Conservation (phyloP, 257 asterid species). For the Echites panduratus region DNA sequence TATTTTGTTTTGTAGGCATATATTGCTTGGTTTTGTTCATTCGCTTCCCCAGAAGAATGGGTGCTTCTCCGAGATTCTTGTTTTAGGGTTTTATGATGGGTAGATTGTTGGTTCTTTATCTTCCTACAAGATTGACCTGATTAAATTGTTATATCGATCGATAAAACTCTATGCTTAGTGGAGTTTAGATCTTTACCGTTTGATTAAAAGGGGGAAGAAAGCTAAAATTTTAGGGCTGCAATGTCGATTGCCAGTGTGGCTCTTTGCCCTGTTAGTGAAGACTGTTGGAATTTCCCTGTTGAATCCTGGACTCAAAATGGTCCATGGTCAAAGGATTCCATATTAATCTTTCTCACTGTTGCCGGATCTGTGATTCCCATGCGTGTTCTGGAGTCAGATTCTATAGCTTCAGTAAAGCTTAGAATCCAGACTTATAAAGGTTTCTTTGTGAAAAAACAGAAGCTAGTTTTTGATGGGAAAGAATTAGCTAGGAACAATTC, state of each 20-base stretch:
- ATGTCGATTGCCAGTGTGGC: slow-evolving; percentile 77
- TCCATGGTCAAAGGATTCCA: slow-evolving; percentile 45
- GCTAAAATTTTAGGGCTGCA: slow-evolving; percentile 28
- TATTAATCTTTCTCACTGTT: slow-evolving; percentile 54
- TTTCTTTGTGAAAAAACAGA: slow-evolving; percentile 61
- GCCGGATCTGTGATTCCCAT: slow-evolving; percentile 62
- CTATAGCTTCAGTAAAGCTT: slow-evolving; percentile 72
- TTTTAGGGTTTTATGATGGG: slow-evolving; percentile 15
- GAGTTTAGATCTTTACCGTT: slow-evolving; percentile 14
- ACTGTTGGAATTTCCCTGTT: slow-evolving; percentile 48
- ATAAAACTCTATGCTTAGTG: not conserved
- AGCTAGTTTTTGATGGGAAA: slow-evolving; percentile 66
- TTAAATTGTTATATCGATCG: not conserved
- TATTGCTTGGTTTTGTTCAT: slow-evolving; percentile 5
- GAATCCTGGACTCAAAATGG: slow-evolving; percentile 29
- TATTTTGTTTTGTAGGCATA: not conserved
- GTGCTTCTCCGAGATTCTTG: slow-evolving; percentile 16
- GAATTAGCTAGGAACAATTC: slow-evolving; percentile 65
- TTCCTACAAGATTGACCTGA: not conserved
- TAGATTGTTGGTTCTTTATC: not conserved
- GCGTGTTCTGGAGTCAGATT: slow-evolving; percentile 65
- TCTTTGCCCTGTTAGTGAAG: slow-evolving; percentile 57
- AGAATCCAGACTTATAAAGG: slow-evolving; percentile 56
- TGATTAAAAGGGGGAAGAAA: slow-evolving; percentile 26
- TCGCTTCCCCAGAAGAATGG: slow-evolving; percentile 2